Evolutionary conservation across 1,284 basidiomycete genomes (phyloP).

Genomic region (Entoloma clypeatum): DNA sequence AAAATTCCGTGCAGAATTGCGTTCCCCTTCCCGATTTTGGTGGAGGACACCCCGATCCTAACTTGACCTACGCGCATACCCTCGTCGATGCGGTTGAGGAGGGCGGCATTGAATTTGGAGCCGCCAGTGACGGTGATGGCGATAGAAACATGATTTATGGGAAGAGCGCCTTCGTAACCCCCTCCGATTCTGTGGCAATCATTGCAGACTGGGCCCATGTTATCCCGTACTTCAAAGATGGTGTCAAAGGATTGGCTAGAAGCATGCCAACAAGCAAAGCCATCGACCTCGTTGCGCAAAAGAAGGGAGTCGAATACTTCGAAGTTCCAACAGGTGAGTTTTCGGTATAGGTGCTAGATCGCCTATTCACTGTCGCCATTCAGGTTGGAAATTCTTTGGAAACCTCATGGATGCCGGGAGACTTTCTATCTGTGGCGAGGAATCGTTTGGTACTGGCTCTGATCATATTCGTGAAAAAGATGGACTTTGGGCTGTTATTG

Average conservation of each 20-base stretch:
- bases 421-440: constrained; percentile 97
- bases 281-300: constrained; percentile 94
- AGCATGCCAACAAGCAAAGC: constrained; percentile 98
- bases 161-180: constrained; percentile 96
- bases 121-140: constrained; percentile 96
- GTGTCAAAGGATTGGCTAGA: constrained; percentile 92
- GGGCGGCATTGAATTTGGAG: constrained; percentile 88
- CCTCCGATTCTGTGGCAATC: constrained; percentile 96
- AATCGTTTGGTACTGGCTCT: constrained; percentile 98
- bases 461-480: constrained; percentile 99
- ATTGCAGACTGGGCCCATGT: constrained; percentile 97
- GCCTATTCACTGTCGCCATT: constrained; percentile 1
- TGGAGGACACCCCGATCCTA: constrained; percentile 97
- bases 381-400: constrained; percentile 99
- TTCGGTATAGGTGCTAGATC: constrained; percentile 5
- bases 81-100: constrained; percentile 92
- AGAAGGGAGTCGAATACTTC: constrained; percentile 90
- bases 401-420: constrained; percentile 99
- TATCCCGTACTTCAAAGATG: constrained; percentile 95
- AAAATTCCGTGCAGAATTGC: constrained; percentile 87
- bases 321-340: constrained; percentile 91
- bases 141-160: constrained; percentile 99
- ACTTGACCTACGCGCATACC: constrained; percentile 95
- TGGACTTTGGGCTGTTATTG: constrained; percentile 95
- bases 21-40: constrained; percentile 92